Evolutionary conservation across 306 rosid genomes (phyloP).

Genomic region (Astragalus glycyphyllos): DNA sequence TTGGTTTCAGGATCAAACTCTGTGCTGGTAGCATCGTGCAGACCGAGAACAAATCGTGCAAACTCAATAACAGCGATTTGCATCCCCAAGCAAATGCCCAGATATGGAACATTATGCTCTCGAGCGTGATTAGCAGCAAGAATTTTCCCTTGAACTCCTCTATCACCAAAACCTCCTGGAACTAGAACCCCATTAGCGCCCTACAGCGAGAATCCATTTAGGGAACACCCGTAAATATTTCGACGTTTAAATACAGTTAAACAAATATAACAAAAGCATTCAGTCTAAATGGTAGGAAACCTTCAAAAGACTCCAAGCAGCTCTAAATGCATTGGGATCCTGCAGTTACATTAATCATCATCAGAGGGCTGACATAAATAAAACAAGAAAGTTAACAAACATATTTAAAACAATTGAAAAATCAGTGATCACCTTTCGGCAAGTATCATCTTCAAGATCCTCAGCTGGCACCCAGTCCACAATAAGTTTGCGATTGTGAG

Average conservation of each 20-base stretch:
- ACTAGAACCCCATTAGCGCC: slow-evolving; percentile 87
- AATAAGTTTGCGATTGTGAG: slow-evolving; percentile 62
- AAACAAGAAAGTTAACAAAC: slow-evolving; percentile 20
- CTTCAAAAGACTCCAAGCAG: slow-evolving; percentile 87
- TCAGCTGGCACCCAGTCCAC: slow-evolving; percentile 89
- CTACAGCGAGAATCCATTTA: slow-evolving; percentile 56
- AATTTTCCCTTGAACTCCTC: slow-evolving; percentile 93
- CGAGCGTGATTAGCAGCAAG: slow-evolving; percentile 92
- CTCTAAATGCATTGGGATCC: slow-evolving; percentile 67
- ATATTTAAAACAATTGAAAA: slow-evolving; percentile 21
- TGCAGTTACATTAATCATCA: slow-evolving; percentile 46
- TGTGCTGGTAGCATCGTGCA: slow-evolving; percentile 80
- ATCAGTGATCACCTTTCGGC: slow-evolving; percentile 55
- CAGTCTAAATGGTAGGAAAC: slow-evolving; percentile 45
- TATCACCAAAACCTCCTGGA: slow-evolving; percentile 97
- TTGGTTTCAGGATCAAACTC: slow-evolving; percentile 77
- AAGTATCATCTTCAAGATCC: slow-evolving; percentile 74
- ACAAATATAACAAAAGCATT: slow-evolving; percentile 18
- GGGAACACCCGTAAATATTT: slow-evolving; percentile 31
- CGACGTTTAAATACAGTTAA: slow-evolving; percentile 13
- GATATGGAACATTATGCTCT: slow-evolving; percentile 78
- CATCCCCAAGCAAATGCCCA: slow-evolving; percentile 94
- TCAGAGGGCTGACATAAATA: slow-evolving; percentile 21
- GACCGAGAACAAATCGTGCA: slow-evolving; percentile 83
- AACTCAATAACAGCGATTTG: slow-evolving; percentile 91